Conservation (phyloP, 148 eudicot genomes). For the Rhododendron ferrugineum region DNA sequence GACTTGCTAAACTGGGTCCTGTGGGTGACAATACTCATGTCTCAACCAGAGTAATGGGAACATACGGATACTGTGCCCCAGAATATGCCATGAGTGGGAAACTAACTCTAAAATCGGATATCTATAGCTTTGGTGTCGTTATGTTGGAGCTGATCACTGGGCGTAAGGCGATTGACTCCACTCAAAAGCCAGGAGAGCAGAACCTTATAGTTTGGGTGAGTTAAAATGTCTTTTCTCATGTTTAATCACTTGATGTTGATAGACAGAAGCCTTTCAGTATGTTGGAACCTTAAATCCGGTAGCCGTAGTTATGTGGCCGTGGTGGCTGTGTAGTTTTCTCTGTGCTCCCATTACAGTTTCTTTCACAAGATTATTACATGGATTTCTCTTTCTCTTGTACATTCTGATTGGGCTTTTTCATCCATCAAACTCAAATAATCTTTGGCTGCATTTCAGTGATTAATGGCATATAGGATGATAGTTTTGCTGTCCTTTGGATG, state of each 20-base stretch:
- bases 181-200: constrained; percentile 43
- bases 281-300: neutral
- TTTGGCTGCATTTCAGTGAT: neutral
- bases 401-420: neutral
- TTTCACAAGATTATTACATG: neutral
- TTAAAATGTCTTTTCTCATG: neutral
- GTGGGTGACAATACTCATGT: constrained; percentile 78
- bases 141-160: constrained; percentile 78
- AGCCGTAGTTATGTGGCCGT: neutral
- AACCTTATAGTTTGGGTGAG: constrained; percentile 75
- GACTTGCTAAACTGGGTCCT: constrained; percentile 90
- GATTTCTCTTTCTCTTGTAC: neutral
- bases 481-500: neutral
- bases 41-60: constrained; percentile 94
- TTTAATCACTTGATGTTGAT: neutral
- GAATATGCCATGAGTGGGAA: constrained; percentile 91
- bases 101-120: constrained; percentile 65
- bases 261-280: neutral
- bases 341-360: neutral
- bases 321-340: neutral
- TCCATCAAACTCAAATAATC: neutral
- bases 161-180: constrained; percentile 51
- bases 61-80: constrained; percentile 89
- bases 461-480: neutral
- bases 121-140: constrained; percentile 87